Percentiles rank a stretch among this genome's conserved stretches.
Evolutionary conservation across 768 basidiomycete species (phyloP).

Genomic region (Pleurotus citrinopileatus): DNA sequence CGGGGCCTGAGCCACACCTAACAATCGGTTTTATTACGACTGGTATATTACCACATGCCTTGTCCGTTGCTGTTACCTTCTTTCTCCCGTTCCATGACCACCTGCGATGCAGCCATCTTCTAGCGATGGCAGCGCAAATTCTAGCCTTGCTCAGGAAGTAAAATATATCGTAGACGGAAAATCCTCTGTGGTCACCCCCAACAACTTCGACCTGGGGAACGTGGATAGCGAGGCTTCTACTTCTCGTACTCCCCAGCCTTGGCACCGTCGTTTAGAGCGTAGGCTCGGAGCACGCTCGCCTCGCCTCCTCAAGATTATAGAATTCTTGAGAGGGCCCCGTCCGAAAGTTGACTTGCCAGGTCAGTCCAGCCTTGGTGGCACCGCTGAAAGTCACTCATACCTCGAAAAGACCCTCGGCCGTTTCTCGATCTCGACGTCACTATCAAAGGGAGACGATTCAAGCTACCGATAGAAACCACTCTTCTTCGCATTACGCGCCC

Average conservation of each 20-base stretch:
- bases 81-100: background rate
- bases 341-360: constrained; percentile 53
- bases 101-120: background rate
- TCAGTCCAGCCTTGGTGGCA: constrained; percentile 26
- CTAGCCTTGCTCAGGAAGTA: constrained; percentile 1
- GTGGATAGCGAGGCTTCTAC: constrained; percentile 15
- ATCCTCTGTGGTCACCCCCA: constrained; percentile 3
- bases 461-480: constrained; percentile 51
- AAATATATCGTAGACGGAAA: background rate
- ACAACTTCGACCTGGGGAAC: background rate
- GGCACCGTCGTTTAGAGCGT: constrained; percentile 15
- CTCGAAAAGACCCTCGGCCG: constrained; percentile 59
- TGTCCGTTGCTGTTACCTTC: background rate
- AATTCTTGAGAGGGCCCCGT: constrained; percentile 57
- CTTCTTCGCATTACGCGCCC: constrained; percentile 49
- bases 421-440: constrained; percentile 49
- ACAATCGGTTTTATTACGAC: background rate
- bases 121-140: constrained; percentile 1
- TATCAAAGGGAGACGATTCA: constrained; percentile 32
- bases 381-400: too few species aligned
- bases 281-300: constrained; percentile 19
- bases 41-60: background rate
- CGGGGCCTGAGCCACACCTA: too few species aligned
- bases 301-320: constrained; percentile 14
- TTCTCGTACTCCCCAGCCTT: constrained; percentile 15